Conservation (phyloP, 495 filamentous ascomycete genomes). For the Hypoxylon rickii region DNA sequence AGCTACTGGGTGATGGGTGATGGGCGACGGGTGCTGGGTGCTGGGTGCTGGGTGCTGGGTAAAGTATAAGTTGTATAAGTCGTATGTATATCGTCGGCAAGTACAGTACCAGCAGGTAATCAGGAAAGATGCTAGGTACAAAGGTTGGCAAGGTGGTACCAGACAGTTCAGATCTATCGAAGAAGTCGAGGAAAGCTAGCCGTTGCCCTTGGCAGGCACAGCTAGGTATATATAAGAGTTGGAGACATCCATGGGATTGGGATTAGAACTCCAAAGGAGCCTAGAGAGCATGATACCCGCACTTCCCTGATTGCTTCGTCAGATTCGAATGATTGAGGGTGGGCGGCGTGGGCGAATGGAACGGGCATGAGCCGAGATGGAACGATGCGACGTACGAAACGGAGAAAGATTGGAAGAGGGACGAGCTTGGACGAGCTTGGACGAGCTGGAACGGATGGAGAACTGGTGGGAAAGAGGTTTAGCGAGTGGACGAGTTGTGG, state of each 20-base stretch:
- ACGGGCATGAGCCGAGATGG: conserved; percentile 40
- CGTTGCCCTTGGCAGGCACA: conserved; percentile 6
- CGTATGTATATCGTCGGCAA: too few relatives aligned
- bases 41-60: too few relatives aligned
- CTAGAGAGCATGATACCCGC: conserved; percentile 8
- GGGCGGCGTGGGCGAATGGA: conserved; percentile 17
- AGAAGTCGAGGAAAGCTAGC: conserved; percentile 1
- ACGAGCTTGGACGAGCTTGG: too few relatives aligned
- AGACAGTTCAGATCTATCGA: neutral
- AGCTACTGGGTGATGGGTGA: neutral
- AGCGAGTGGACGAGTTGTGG: too few relatives aligned
- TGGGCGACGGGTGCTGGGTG: too few relatives aligned
- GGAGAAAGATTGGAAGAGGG: neutral
- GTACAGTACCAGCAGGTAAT: too few relatives aligned
- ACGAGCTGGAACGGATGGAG: too few relatives aligned
- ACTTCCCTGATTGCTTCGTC: conserved; percentile 11
- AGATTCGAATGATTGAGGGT: conserved; percentile 12
- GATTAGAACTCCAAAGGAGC: too few relatives aligned
- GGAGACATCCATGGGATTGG: conserved; percentile 1
- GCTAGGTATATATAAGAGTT: conserved; percentile 9
- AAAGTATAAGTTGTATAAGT: neutral
- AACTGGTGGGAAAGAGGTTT: neutral
- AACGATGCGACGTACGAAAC: conserved; percentile 32
- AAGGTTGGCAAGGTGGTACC: too few relatives aligned
- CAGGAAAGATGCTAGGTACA: too few relatives aligned